Conservation (phyloP, 805 yeast species). For the Metschnikowia henanensis region DNA sequence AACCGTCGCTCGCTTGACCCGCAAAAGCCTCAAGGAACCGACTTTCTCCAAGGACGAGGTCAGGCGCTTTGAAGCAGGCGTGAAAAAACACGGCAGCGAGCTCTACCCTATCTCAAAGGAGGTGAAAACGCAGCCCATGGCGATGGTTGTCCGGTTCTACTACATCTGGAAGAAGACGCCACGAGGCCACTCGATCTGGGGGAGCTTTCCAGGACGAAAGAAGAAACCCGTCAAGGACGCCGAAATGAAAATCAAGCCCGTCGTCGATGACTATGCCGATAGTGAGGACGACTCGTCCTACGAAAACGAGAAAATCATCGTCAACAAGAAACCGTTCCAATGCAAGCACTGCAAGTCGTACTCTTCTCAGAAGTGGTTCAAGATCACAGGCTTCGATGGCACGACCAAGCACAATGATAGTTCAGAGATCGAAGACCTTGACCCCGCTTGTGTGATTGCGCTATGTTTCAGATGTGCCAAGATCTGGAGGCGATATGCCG, state of each 20-base stretch:
- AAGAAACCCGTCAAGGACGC: conserved; percentile 42
- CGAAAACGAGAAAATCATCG: conserved; percentile 51
- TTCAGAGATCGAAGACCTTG: conserved; percentile 15
- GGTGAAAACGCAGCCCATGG: conserved; percentile 70
- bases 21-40: conserved; percentile 72
- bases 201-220: conserved; percentile 71
- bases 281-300: conserved; percentile 71
- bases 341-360: conserved; percentile 75
- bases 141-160: conserved; percentile 83
- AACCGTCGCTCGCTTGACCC: conserved; percentile 47
- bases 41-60: conserved; percentile 66
- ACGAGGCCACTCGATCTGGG: conserved; percentile 79
- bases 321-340: conserved; percentile 41
- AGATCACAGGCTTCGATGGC: conserved; percentile 60
- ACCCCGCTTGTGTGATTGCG: conserved; percentile 46
- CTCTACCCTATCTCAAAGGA: conserved; percentile 68
- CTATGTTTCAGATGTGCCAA: conserved; percentile 86
- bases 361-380: conserved; percentile 62
- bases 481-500: conserved; percentile 88
- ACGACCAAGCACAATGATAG: conserved; percentile 35
- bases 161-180: conserved; percentile 91
- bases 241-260: conserved; percentile 14
- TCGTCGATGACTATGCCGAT: conserved; percentile 54
- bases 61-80: conserved; percentile 70
- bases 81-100: conserved; percentile 73